Percentiles rank a stretch among this genome's conserved stretches.
Conservation (phyloP, 495 filamentous ascomycete species). For the Oleoguttula mirabilis region DNA sequence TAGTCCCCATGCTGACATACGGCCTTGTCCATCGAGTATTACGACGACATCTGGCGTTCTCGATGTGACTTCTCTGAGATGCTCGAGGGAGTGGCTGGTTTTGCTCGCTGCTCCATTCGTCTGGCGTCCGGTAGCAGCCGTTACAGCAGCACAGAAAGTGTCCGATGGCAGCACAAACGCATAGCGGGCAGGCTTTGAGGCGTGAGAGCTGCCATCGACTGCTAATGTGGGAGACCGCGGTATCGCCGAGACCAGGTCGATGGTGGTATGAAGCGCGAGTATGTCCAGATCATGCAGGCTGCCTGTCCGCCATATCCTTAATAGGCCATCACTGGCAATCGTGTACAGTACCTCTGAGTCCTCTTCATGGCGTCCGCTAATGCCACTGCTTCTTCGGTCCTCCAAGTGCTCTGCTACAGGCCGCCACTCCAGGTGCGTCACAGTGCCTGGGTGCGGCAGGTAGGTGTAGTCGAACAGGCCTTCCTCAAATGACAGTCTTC, state of each 20-base stretch:
- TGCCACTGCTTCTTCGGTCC: slow-evolving; percentile 5
- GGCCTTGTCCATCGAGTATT: slow-evolving; percentile 68
- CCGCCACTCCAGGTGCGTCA: slow-evolving; percentile 81
- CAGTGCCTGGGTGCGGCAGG: slow-evolving; percentile 64
- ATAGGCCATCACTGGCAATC: slow-evolving; percentile 67
- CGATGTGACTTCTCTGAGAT: slow-evolving; percentile 77
- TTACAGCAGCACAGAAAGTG: slow-evolving; percentile 51
- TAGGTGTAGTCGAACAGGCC: slow-evolving; percentile 86
- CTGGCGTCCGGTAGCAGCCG: slow-evolving; percentile 1
- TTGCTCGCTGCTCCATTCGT: not conserved
- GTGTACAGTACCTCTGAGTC: slow-evolving; percentile 69
- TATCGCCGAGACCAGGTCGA: slow-evolving; percentile 67
- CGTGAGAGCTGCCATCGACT: not conserved
- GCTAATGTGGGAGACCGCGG: slow-evolving; percentile 33
- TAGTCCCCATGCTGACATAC: slow-evolving; percentile 90
- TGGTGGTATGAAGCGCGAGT: slow-evolving; percentile 67
- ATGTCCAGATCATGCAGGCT: slow-evolving; percentile 61
- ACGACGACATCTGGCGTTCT: slow-evolving; percentile 78
- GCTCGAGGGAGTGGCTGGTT: slow-evolving; percentile 47
- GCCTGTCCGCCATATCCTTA: slow-evolving; percentile 73
- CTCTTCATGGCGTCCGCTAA: slow-evolving; percentile 15
- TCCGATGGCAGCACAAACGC: slow-evolving; percentile 77
- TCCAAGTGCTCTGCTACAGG: slow-evolving; percentile 6
- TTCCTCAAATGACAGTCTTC: slow-evolving; percentile 75
- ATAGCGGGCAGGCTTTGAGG: slow-evolving; percentile 32